phyloP scores from a whole-genome alignment of 139 green algal genomes.

The Nannochloris sp. region DNA sequence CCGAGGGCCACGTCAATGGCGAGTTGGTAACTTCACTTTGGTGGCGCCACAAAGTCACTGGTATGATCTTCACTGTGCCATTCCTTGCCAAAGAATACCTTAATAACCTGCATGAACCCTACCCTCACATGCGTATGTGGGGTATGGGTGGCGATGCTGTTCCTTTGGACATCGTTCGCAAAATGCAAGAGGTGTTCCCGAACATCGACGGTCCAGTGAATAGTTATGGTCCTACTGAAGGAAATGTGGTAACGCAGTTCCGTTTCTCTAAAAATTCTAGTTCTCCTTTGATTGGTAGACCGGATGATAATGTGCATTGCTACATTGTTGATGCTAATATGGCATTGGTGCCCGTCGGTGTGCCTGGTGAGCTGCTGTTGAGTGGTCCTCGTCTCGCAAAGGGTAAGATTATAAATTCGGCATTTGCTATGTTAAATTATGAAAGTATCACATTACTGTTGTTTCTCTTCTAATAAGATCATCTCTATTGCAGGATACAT shows the following conservation, averaged over 20 bases:
- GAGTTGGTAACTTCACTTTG: background rate
- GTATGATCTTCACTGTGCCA: too few species aligned
- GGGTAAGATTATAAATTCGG: too few species aligned
- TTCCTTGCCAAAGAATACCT: too few species aligned
- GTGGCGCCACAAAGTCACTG: conserved; percentile 5
- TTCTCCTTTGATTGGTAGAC: conserved; percentile 22
- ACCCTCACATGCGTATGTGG: background rate
- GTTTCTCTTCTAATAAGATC: too few species aligned
- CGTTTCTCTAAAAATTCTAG: background rate
- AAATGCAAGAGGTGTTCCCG: background rate
- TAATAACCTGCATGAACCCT: too few species aligned
- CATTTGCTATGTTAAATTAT: too few species aligned
- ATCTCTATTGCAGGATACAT: conserved; percentile 27
- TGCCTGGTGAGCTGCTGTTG: conserved; percentile 42
- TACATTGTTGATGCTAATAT: conserved; percentile 27
- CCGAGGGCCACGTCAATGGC: conserved; percentile 17
- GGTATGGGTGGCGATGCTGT: conserved; percentile 12
- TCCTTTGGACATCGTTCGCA: conserved; percentile 5
- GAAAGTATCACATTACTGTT: too few species aligned
- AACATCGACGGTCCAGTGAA: conserved; percentile 7
- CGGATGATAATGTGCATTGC: conserved; percentile 30
- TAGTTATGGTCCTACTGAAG: conserved; percentile 33
- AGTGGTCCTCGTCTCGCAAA: conserved; percentile 30
- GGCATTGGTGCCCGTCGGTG: conserved; percentile 22
- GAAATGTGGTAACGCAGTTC: conserved; percentile 18